Conservation (phyloP, 805 yeast genomes). For the Cyberlindnera maritima region DNA sequence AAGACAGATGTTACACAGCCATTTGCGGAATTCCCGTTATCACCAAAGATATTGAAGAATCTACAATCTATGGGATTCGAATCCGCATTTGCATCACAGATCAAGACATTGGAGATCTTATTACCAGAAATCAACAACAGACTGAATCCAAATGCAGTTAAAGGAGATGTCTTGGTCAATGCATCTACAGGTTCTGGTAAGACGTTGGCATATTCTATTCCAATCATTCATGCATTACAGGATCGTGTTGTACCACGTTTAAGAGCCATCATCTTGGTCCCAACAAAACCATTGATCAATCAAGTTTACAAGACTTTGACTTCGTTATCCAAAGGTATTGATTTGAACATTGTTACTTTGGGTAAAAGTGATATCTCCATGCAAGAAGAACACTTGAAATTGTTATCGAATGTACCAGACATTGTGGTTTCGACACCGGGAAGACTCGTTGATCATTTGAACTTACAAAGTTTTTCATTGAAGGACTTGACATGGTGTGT, state of each 20-base stretch:
- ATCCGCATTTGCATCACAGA: slow-evolving; percentile 76
- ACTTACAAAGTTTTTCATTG: slow-evolving; percentile 40
- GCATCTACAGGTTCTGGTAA: slow-evolving; percentile 97
- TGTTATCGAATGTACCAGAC: slow-evolving; percentile 54
- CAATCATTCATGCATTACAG: slow-evolving; percentile 68
- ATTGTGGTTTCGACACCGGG: slow-evolving; percentile 75
- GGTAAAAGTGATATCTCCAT: slow-evolving; percentile 50
- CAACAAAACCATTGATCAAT: slow-evolving; percentile 81
- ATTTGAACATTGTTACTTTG: slow-evolving; percentile 59
- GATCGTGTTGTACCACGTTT: slow-evolving; percentile 66
- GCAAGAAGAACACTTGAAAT: slow-evolving; percentile 57
- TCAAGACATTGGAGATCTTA: slow-evolving; percentile 56
- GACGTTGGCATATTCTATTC: slow-evolving; percentile 84
- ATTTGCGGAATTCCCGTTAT: slow-evolving; percentile 47
- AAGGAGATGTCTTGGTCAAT: slow-evolving; percentile 81
- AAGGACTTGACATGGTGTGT: slow-evolving; percentile 57
- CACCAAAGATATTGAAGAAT: slow-evolving; percentile 43
- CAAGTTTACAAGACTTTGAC: slow-evolving; percentile 75
- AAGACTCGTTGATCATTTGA: slow-evolving; percentile 73
- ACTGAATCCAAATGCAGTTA: slow-evolving; percentile 25
- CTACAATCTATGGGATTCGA: slow-evolving; percentile 44
- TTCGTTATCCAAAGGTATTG: slow-evolving; percentile 62
- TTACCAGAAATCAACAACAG: slow-evolving; percentile 40
- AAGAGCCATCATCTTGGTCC: slow-evolving; percentile 78
- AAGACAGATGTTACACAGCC: slow-evolving; percentile 44